These are phyloP conservation scores for Astragalus glycyphyllos DNA, from an alignment of 306 rosid genomes.

Conservation along the genomic window DNA sequence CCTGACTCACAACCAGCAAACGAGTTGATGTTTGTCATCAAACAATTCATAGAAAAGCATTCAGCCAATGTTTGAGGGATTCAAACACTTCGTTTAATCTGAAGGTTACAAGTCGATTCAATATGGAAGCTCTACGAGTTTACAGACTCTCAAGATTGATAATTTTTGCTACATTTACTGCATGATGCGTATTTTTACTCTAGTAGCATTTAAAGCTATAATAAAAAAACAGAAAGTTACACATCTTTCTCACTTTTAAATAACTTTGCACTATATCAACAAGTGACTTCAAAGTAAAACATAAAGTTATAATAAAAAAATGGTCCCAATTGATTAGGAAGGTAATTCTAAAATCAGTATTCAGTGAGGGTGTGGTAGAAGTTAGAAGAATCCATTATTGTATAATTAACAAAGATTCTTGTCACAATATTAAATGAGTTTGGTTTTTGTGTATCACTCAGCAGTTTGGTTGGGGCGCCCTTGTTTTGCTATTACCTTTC, in stretches of 20 bases:
- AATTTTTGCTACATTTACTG: too few relatives aligned
- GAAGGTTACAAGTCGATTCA: too few relatives aligned
- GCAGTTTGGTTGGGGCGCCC: constrained; percentile 36
- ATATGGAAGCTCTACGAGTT: too few relatives aligned
- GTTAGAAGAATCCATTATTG: constrained; percentile 33
- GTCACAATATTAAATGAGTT: constrained; percentile 47
- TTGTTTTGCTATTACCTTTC: too few relatives aligned
- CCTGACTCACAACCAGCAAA: constrained; percentile 65
- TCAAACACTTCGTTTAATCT: background rate
- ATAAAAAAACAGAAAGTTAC: too few relatives aligned
- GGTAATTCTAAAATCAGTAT: constrained; percentile 40
- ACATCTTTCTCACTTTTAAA: too few relatives aligned
- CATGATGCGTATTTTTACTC: too few relatives aligned
- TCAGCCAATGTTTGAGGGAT: constrained; percentile 11
- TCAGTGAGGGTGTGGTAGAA: constrained; percentile 26
- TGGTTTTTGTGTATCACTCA: constrained; percentile 54
- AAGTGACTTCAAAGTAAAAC: too few relatives aligned
- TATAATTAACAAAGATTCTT: constrained; percentile 39
- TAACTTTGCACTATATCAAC: too few relatives aligned
- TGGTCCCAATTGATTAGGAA: constrained; percentile 32
- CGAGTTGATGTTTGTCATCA: constrained; percentile 59
- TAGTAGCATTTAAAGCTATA: too few relatives aligned
- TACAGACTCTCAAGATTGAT: too few relatives aligned
- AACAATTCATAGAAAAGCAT: constrained; percentile 58
- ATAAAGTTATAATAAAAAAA: too few relatives aligned